Conservation (phyloP, 345 rosid genomes). For the Aquilaria malaccensis region DNA sequence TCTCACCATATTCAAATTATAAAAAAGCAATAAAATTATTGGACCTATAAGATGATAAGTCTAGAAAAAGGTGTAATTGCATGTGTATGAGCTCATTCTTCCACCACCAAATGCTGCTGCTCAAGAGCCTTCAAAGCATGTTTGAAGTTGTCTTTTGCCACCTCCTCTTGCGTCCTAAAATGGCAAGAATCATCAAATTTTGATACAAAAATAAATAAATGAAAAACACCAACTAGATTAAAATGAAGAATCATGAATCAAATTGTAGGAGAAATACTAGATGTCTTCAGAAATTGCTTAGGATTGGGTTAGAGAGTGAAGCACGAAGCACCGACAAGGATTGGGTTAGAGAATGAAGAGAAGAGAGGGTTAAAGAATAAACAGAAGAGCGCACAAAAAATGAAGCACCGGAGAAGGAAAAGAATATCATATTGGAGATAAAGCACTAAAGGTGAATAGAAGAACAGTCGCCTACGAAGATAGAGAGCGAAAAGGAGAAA, state of each 20-base stretch:
- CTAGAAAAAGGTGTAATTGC: slow-evolving; percentile 66
- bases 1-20: too few species aligned
- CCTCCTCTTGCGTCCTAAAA: slow-evolving; percentile 50
- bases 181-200: too few species aligned
- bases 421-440: too few species aligned
- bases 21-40: too few species aligned
- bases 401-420: too few species aligned
- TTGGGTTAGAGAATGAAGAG: too few species aligned
- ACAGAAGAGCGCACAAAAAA: too few species aligned
- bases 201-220: neutral
- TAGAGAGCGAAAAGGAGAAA: too few species aligned
- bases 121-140: slow-evolving; percentile 78
- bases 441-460: too few species aligned
- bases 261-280: neutral
- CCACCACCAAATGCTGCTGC: slow-evolving; percentile 66
- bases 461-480: too few species aligned
- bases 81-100: slow-evolving; percentile 91
- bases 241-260: neutral
- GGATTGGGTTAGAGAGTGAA: neutral
- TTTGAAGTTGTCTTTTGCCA: slow-evolving; percentile 56
- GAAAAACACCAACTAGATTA: neutral
- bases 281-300: neutral
- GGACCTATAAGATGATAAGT: slow-evolving; percentile 78
- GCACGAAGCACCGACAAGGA: too few species aligned
- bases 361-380: too few species aligned